phyloP scores from a whole-genome alignment of 208 protist genomes.

The Trypanosoma conorhini region DNA sequence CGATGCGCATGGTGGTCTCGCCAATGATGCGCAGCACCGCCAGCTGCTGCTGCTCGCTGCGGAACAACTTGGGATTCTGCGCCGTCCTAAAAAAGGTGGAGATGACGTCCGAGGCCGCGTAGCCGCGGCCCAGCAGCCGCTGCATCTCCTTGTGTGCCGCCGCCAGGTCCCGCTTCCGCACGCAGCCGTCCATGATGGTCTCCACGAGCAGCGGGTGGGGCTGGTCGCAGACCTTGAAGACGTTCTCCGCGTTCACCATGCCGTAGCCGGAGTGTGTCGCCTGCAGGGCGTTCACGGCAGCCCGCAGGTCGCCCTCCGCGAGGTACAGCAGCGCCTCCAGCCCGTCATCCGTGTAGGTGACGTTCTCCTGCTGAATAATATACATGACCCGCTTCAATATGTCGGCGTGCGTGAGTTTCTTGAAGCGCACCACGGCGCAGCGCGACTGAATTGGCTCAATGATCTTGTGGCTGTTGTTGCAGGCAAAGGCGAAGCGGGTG shows the following conservation, averaged over 20 bases:
- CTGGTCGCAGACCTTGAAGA: constrained; percentile 99
- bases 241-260: constrained; percentile 96
- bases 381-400: constrained; percentile 92
- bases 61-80: constrained; percentile 58
- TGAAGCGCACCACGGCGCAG: constrained; percentile 89
- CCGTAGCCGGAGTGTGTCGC: constrained; percentile 96
- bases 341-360: constrained; percentile 94
- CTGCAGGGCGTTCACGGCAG: constrained; percentile 98
- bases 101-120: constrained; percentile 97
- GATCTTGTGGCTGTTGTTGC: constrained; percentile 99
- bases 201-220: constrained; percentile 97
- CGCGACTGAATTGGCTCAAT: constrained; percentile 99
- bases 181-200: constrained; percentile 87
- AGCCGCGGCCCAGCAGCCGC: constrained; percentile 89
- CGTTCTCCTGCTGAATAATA: constrained; percentile 92
- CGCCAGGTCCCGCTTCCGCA: constrained; percentile 72
- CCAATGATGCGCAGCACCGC: constrained; percentile 78
- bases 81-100: constrained; percentile 95
- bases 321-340: constrained; percentile 98
- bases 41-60: constrained; percentile 77
- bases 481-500: constrained; percentile 99
- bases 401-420: constrained; percentile 86
- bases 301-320: constrained; percentile 97
- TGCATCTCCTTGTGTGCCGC: constrained; percentile 82
- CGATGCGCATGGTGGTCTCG: constrained; percentile 87